These are phyloP conservation scores for Coleophoma eucalyptorum DNA, from an alignment of 2,329 filamentous ascomycete species.

Conservation along the genomic window DNA sequence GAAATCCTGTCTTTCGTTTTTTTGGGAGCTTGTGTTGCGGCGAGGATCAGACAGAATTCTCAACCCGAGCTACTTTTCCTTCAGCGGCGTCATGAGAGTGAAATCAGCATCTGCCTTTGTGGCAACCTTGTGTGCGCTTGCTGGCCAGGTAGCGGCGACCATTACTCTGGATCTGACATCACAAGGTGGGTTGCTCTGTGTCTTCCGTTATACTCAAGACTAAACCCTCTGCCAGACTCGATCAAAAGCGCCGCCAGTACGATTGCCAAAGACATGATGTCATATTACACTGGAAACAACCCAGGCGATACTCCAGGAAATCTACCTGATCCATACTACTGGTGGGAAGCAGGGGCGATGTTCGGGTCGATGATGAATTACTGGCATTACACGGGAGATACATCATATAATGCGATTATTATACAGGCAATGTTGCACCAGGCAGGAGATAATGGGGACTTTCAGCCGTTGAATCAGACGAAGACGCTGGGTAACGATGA, in stretches of 20 bases:
- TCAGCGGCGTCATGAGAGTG: neutral
- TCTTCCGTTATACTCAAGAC: neutral
- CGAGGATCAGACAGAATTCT: neutral
- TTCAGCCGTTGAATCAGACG: constrained; percentile 72
- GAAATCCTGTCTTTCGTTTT: neutral
- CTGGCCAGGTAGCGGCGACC: neutral
- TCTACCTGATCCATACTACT: constrained; percentile 44
- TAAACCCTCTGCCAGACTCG: constrained; percentile 12
- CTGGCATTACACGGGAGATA: neutral
- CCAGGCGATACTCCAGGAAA: constrained; percentile 47
- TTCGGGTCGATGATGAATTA: constrained; percentile 1
- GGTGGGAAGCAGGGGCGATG: constrained; percentile 71
- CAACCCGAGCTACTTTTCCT: neutral
- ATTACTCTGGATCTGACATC: constrained; percentile 1
- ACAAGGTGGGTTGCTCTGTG: neutral
- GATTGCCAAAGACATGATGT: constrained; percentile 44
- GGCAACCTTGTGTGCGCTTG: constrained; percentile 1
- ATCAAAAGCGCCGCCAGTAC: constrained; percentile 27
- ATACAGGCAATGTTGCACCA: constrained; percentile 71
- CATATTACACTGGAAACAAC: constrained; percentile 45
- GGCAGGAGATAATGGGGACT: constrained; percentile 66
- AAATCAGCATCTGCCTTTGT: neutral
- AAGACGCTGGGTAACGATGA: constrained; percentile 62
- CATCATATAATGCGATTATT: constrained; percentile 41
- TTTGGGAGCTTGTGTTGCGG: too few species aligned